phyloP scores from a whole-genome alignment of 2,329 filamentous ascomycete genomes.

The Xylaria polymorpha region DNA sequence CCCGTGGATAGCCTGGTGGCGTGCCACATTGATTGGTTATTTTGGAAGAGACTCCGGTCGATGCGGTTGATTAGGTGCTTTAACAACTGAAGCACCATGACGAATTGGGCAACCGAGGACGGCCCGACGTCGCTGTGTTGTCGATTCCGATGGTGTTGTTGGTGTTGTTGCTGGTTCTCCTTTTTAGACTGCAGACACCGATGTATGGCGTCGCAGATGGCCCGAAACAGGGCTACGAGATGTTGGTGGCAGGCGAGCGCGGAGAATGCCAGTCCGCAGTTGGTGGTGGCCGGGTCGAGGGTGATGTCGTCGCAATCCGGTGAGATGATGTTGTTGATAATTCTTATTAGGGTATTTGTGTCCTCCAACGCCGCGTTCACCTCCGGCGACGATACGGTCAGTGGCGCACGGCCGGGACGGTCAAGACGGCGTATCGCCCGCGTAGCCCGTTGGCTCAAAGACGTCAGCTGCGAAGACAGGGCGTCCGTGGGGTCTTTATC shows the following conservation, averaged over 20 bases:
- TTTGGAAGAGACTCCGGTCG: background rate
- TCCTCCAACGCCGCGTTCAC: conserved; percentile 5
- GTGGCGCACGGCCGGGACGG: conserved; percentile 3
- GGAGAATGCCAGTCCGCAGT: conserved; percentile 5
- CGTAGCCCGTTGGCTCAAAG: background rate
- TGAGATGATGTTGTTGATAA: background rate
- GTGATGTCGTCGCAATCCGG: background rate
- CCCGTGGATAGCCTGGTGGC: background rate
- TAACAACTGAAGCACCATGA: background rate
- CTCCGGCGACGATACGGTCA: conserved; percentile 8
- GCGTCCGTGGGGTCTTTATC: background rate
- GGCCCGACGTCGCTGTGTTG: background rate
- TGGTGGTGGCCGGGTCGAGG: background rate
- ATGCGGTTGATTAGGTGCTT: background rate
- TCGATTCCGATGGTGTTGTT: background rate
- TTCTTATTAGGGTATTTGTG: conserved; percentile 7
- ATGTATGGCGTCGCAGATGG: conserved; percentile 13
- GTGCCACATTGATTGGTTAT: background rate
- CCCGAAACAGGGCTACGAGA: conserved; percentile 4
- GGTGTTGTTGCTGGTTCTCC: background rate
- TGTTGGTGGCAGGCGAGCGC: conserved; percentile 10
- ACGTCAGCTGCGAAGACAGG: background rate
- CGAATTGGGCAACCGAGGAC: background rate
- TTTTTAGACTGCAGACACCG: background rate
- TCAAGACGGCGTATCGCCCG: background rate